Evolutionary conservation across 768 basidiomycete genomes (phyloP).

Genomic region (Collybia mongolica): DNA sequence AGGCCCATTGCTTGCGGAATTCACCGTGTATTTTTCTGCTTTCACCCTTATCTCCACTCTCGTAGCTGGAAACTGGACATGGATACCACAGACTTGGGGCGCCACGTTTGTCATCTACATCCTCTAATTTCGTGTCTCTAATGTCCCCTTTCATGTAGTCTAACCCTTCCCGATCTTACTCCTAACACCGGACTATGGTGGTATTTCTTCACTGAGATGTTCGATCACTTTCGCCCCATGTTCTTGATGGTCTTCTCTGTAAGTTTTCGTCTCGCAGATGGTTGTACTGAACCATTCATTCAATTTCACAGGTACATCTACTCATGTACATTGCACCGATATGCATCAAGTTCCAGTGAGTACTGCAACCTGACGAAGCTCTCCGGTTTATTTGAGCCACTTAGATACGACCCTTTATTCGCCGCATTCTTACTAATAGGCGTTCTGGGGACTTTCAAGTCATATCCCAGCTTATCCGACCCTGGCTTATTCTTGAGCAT

Average conservation of each 20-base stretch:
- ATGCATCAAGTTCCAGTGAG: conserved; percentile 85
- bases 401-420: conserved; percentile 82
- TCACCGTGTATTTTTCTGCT: conserved; percentile 43
- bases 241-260: conserved; percentile 95
- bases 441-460: conserved; percentile 81
- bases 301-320: conserved; percentile 62
- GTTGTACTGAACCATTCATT: background rate
- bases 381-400: background rate
- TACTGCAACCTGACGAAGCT: conserved; percentile 2
- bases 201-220: conserved; percentile 99
- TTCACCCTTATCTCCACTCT: conserved; percentile 54
- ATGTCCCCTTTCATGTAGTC: conserved; percentile 35
- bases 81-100: conserved; percentile 83
- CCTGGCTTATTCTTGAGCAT: conserved; percentile 84
- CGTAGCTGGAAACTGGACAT: conserved; percentile 59
- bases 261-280: conserved; percentile 20
- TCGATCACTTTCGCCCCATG: conserved; percentile 95
- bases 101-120: conserved; percentile 55
- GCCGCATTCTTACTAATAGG: conserved; percentile 76
- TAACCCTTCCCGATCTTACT: conserved; percentile 84
- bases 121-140: too few species aligned
- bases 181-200: conserved; percentile 96
- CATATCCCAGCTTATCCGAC: conserved; percentile 90
- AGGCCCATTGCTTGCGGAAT: conserved; percentile 46
- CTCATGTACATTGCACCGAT: conserved; percentile 81